Evolutionary conservation across 1,139 yeast species (phyloP).

Genomic region (Suzukiozyma palmioleophila): DNA sequence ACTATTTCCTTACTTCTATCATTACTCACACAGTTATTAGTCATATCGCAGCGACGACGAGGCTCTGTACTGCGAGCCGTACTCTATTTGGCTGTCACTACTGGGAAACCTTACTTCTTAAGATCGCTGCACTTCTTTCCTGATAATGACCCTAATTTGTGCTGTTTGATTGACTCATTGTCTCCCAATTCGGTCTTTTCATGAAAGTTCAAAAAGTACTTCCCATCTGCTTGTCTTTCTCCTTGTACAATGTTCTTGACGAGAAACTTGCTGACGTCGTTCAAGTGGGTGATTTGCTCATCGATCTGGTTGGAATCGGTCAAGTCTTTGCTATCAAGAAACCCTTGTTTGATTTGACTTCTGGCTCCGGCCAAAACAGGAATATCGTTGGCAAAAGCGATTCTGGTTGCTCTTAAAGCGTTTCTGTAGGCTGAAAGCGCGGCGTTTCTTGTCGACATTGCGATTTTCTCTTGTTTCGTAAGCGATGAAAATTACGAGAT

Average conservation of each 20-base stretch:
- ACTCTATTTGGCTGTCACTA: too few relatives aligned
- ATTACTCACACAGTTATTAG: too few relatives aligned
- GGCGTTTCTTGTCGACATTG: slow-evolving; percentile 5
- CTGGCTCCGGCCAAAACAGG: slow-evolving; percentile 60
- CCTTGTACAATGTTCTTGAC: slow-evolving; percentile 85
- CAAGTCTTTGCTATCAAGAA: slow-evolving; percentile 31
- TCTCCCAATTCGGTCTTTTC: slow-evolving; percentile 85
- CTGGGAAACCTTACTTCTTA: background rate
- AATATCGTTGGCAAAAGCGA: slow-evolving; percentile 61
- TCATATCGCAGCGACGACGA: too few relatives aligned
- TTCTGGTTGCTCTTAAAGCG: slow-evolving; percentile 65
- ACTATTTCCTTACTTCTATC: too few relatives aligned
- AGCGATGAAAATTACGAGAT: too few relatives aligned
- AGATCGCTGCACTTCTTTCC: slow-evolving; percentile 27
- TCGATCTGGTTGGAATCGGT: slow-evolving; percentile 33
- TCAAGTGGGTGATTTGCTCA: slow-evolving; percentile 56
- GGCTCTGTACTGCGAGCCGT: background rate
- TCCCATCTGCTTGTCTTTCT: slow-evolving; percentile 41
- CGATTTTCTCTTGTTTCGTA: background rate
- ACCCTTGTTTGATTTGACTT: slow-evolving; percentile 57
- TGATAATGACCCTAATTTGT: slow-evolving; percentile 40
- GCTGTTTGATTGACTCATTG: slow-evolving; percentile 53
- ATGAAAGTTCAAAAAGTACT: slow-evolving; percentile 64
- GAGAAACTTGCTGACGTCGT: slow-evolving; percentile 67
- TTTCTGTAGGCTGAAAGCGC: slow-evolving; percentile 60